These are phyloP conservation scores for Umbelopsis isabellina DNA, from an alignment of 192 early-diverging fungal species.

Conservation along the genomic window DNA sequence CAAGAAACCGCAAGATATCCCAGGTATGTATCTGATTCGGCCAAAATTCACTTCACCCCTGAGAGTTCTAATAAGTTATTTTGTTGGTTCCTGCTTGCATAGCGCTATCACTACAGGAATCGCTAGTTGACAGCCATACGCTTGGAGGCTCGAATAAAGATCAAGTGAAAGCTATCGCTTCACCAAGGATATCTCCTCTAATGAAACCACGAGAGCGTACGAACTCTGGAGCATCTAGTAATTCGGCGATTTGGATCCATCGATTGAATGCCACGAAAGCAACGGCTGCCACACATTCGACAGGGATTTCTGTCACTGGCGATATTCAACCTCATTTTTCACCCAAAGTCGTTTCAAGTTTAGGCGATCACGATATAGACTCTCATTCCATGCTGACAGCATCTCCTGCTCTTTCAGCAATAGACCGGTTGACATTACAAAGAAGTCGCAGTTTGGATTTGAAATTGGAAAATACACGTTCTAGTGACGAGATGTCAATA, in stretches of 20 bases:
- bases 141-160: neutral
- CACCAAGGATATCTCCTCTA: neutral
- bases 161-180: neutral
- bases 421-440: constrained; percentile 4
- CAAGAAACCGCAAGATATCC: too few species aligned
- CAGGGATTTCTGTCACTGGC: neutral
- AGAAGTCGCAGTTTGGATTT: constrained; percentile 4
- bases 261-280: constrained; percentile 1
- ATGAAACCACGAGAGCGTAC: constrained; percentile 8
- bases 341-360: neutral
- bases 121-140: too few species aligned
- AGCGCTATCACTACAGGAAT: too few species aligned
- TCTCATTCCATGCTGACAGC: constrained; percentile 5
- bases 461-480: neutral
- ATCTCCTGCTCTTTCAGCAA: neutral
- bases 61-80: too few species aligned
- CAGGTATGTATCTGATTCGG: too few species aligned
- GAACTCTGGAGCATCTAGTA: constrained; percentile 3
- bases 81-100: too few species aligned
- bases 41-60: too few species aligned
- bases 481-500: neutral
- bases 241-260: neutral
- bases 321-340: neutral
- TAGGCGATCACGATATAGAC: neutral
- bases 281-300: neutral